Conservation (phyloP, 306 rosid genomes). For the Medicago truncatula region DNA sequence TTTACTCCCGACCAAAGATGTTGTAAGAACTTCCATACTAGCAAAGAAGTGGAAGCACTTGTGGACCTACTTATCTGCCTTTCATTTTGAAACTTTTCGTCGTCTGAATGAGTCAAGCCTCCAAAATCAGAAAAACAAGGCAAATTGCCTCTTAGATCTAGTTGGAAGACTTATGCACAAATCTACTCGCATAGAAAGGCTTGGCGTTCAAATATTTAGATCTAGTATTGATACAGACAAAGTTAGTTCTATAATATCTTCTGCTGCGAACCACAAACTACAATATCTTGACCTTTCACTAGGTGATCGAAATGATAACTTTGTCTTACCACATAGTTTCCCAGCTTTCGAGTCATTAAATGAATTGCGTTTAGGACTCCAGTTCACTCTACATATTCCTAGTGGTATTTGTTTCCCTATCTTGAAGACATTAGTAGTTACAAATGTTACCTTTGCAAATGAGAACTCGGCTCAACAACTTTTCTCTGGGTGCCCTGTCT, state of each 20-base stretch:
- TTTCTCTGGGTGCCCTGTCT: conserved; percentile 13
- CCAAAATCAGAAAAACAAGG: too few relatives aligned
- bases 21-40: too few relatives aligned
- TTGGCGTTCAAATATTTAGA: too few relatives aligned
- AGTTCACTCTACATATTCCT: neutral
- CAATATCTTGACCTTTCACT: conserved; percentile 18
- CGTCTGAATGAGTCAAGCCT: too few relatives aligned
- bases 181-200: too few relatives aligned
- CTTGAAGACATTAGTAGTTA: conserved; percentile 13
- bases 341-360: conserved; percentile 19
- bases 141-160: too few relatives aligned
- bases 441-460: conserved; percentile 21
- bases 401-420: conserved; percentile 2
- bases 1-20: too few relatives aligned
- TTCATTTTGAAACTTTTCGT: too few relatives aligned
- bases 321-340: conserved; percentile 26
- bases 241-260: neutral
- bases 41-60: too few relatives aligned
- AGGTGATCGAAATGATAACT: neutral
- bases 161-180: too few relatives aligned
- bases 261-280: conserved; percentile 11
- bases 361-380: neutral
- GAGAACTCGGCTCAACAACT: conserved; percentile 17
- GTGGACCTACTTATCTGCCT: too few relatives aligned
- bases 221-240: neutral